Conservation (phyloP, 164 flowering plant genomes). For the Saururus chinensis region DNA sequence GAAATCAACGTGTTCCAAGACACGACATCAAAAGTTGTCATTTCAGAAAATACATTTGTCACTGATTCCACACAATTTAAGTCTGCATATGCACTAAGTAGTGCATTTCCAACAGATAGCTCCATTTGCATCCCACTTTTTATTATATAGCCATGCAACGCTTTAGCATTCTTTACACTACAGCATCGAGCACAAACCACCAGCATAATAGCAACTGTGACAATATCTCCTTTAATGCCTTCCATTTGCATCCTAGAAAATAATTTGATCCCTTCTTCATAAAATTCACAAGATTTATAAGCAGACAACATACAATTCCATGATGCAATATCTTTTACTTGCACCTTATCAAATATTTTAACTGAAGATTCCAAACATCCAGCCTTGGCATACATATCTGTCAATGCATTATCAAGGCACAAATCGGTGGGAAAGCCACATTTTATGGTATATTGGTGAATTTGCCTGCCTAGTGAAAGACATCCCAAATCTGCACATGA, state of each 20-base stretch:
- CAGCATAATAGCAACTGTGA: constrained; percentile 28
- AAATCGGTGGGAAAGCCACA: constrained; percentile 17
- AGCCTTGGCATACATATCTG: constrained; percentile 35
- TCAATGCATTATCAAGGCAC: constrained; percentile 31
- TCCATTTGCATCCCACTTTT: constrained; percentile 27
- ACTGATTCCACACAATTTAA: constrained; percentile 20
- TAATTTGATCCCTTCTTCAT: constrained; percentile 26
- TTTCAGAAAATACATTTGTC: constrained; percentile 17
- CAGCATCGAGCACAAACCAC: constrained; percentile 20
- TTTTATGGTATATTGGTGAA: constrained; percentile 40
- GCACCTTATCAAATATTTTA: constrained; percentile 20
- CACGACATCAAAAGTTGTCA: constrained; percentile 23
- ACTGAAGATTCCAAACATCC: constrained; percentile 22
- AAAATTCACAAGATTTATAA: constrained; percentile 16
- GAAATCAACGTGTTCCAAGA: constrained; percentile 41
- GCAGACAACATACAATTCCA: constrained; percentile 49
- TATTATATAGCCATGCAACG: constrained; percentile 33
- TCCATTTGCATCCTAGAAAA: constrained; percentile 25
- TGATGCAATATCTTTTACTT: constrained; percentile 30
- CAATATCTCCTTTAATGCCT: constrained; percentile 17
- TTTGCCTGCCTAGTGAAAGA: constrained; percentile 27
- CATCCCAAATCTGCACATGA: constrained; percentile 25
- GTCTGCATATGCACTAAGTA: constrained; percentile 31
- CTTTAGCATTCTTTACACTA: constrained; percentile 25
- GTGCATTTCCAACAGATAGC: constrained; percentile 31